Base-by-base conservation (phyloP, 2,329 filamentous ascomycete species). In the Didymosphaeria variabile region DNA sequence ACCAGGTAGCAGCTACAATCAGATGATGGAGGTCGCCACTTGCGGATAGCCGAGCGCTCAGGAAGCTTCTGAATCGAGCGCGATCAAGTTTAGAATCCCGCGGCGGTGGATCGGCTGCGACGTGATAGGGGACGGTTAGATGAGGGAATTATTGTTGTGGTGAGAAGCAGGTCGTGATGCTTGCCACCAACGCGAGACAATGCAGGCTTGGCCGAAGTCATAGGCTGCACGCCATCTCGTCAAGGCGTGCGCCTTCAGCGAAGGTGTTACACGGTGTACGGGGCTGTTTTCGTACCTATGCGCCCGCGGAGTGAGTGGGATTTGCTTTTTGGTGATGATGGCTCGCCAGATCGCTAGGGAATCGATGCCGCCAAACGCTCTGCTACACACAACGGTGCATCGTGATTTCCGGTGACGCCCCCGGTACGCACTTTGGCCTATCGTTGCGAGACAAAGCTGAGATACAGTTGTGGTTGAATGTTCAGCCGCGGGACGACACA, bases 301-400 rank as follows among this genome's bases (percentile, higher is more conserved):
- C 60, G 66, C 44, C 17, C 45, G 26, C 10, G n/a, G 45, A 38
- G 36, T 26, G 36, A 23, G 38, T 57, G 38, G 36, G 29, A 51
- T 36, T 60, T 67, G 51, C 61, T 68, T 68, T 70, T 71, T 62
- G 60, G 44, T 59, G 65, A 65, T 63, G 61, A 61, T 66, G 46
- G 55, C 62, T 64, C 57, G 62, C 71, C 66, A 68, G 61, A 68
- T 67, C 65, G 69, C 58, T 56, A 57, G 47, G 60, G 57, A 65
- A 61, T 68, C 66, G 65, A 52, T 59, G 62, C 66, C 63, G 58
- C 57, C 67, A 72, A 71, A 70, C 59, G 56, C 62, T 62, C 69
- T 57, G 50, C 65, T 63, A 34, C 56, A 40, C 63, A 47, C 50
- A 69, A 70, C 66, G 69, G 67, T 56, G 63, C 55, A 66, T 67